Base-by-base conservation (phyloP, 257 asterid genomes). In the Solanum gandarillasii region DNA sequence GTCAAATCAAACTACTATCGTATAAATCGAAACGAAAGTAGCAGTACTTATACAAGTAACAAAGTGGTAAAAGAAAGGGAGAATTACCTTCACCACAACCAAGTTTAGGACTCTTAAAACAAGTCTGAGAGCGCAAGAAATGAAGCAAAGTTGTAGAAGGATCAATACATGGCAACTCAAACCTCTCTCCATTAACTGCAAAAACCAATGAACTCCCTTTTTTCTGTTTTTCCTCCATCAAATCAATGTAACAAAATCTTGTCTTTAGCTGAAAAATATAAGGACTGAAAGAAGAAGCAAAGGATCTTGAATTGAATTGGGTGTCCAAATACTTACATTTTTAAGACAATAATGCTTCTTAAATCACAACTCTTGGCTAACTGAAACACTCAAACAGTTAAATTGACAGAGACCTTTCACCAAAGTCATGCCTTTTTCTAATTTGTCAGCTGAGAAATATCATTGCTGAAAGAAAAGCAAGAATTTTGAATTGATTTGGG, bases 91-190 rank as follows among this genome's bases (percentile, higher is more conserved):
- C 97, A 41, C 94, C 98, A 79, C 98, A 94, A 70, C 96, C 92
- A 72, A 95, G 97, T 90, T 95, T 95, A 90, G 90, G 94, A 87
- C 98, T 94, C 91, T 94, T 95, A 90, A 94, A 94, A 89, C 91
- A 88, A 83, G 98, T 94, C 10, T 87, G 52, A 23, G 90, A 81
- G 71, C 97, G 96, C 92, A 95, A 90, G 89, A 95, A 95, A 29
- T 95, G 92, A 41, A 95, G 94, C 89, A 94, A 88, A 90, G 97
- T 94, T 27, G 95, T 95, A 31, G 98, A 93, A 68, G 98, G 95
- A 73, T 94, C 94, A 83, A 90, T 18, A 27, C 83, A 89, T 8
- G 94, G 85, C 65, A 94, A 90, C 92, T 94, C 95, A 90, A 92
- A 95, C 75, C 90, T 92, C 91, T 92, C 92, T 3, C 98, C 96